Percentiles rank a stretch among this genome's conserved stretches.
These are phyloP conservation scores for Yamadazyma triangularis DNA, from an alignment of 1,139 yeast genomes.

Conservation along the genomic window DNA sequence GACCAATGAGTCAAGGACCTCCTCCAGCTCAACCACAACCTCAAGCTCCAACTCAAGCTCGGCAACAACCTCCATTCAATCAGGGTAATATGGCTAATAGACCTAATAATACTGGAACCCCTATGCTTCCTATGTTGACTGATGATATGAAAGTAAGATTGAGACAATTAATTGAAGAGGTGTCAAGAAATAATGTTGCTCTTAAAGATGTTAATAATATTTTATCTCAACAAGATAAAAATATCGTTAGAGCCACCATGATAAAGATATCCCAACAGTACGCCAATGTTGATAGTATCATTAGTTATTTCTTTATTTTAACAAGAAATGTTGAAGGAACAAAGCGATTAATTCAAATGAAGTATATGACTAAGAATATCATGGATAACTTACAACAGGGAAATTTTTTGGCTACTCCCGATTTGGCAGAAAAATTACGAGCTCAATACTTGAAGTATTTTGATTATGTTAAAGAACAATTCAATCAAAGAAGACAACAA, in stretches of 20 bases:
- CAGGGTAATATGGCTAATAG: background rate
- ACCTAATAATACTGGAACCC: slow-evolving; percentile 7
- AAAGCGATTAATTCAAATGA: slow-evolving; percentile 69
- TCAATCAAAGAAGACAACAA: slow-evolving; percentile 33
- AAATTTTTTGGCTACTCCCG: slow-evolving; percentile 61
- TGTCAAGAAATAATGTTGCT: slow-evolving; percentile 59
- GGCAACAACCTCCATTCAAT: background rate
- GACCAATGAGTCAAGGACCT: slow-evolving; percentile 10
- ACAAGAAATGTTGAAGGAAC: slow-evolving; percentile 75
- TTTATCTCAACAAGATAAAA: slow-evolving; percentile 61
- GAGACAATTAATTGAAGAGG: slow-evolving; percentile 64
- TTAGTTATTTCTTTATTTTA: slow-evolving; percentile 71
- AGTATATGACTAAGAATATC: slow-evolving; percentile 73
- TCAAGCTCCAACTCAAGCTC: slow-evolving; percentile 6
- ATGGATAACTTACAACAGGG: slow-evolving; percentile 64
- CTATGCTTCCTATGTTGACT: slow-evolving; percentile 35
- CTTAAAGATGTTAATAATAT: slow-evolving; percentile 61
- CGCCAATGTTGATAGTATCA: slow-evolving; percentile 66
- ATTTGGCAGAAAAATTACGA: slow-evolving; percentile 63
- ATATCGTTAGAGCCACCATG: slow-evolving; percentile 55
- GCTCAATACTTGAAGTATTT: slow-evolving; percentile 72
- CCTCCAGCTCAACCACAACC: slow-evolving; percentile 6
- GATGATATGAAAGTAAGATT: slow-evolving; percentile 47
- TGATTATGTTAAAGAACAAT: slow-evolving; percentile 58
- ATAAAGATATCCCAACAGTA: slow-evolving; percentile 58